phyloP scores from a whole-genome alignment of 2,329 filamentous ascomycete species.

The Leptographium lundbergii region DNA sequence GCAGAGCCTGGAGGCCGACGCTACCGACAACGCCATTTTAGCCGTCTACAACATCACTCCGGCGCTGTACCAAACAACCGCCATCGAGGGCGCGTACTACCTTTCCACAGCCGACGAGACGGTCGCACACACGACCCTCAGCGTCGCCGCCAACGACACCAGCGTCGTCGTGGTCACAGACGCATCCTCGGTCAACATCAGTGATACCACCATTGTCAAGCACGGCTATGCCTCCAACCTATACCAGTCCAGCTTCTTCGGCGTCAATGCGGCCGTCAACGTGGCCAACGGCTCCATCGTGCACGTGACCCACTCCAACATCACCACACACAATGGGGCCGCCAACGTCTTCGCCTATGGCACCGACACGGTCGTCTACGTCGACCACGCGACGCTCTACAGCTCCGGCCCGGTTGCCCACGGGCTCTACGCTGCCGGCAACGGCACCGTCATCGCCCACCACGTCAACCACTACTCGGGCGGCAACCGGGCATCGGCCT shows the following conservation, averaged over 20 bases:
- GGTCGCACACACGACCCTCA: neutral
- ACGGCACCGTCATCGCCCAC: conserved; percentile 4
- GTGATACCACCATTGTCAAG: neutral
- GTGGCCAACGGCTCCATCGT: conserved; percentile 7
- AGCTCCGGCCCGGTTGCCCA: conserved; percentile 7
- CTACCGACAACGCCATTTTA: neutral
- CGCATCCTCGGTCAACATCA: neutral
- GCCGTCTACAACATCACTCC: neutral
- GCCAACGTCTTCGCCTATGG: conserved; percentile 7
- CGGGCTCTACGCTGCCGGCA: conserved; percentile 6
- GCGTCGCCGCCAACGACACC: conserved; percentile 4
- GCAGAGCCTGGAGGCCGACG: neutral
- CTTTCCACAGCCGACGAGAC: too few species aligned
- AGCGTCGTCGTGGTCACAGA: conserved; percentile 1
- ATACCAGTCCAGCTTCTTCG: conserved; percentile 4
- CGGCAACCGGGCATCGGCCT: conserved; percentile 4
- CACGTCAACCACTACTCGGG: conserved; percentile 6
- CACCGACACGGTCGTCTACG: conserved; percentile 1
- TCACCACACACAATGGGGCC: conserved; percentile 5
- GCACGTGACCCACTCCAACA: neutral
- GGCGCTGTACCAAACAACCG: neutral
- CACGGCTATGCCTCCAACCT: conserved; percentile 5
- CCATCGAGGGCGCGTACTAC: neutral
- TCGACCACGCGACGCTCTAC: conserved; percentile 4
- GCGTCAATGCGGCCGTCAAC: conserved; percentile 8